These are phyloP conservation scores for Trypanosomatidae sp. DNA, from an alignment of 208 protist genomes.

Conservation along the genomic window DNA sequence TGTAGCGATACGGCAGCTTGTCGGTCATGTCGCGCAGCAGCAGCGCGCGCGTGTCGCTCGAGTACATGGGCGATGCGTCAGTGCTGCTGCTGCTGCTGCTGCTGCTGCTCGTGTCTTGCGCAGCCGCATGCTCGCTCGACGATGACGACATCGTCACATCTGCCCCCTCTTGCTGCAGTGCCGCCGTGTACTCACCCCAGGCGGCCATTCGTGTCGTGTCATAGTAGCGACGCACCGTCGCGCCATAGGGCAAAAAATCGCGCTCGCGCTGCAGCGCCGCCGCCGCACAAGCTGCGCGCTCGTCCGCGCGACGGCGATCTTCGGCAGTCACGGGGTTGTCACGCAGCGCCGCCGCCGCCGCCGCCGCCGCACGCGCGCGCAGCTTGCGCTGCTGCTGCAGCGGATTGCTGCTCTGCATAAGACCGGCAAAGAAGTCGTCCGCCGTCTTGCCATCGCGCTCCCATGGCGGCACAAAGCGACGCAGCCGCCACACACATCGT, in stretches of 20 bases:
- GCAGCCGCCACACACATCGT: constrained; percentile 1
- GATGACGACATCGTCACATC: background rate
- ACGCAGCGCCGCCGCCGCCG: constrained; percentile 10
- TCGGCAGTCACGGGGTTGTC: constrained; percentile 15
- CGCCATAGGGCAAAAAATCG: constrained; percentile 69
- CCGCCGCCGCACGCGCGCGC: constrained; percentile 9
- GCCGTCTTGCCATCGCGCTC: constrained; percentile 66
- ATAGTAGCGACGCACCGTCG: constrained; percentile 45
- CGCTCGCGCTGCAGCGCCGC: constrained; percentile 16
- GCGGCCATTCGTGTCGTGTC: constrained; percentile 52
- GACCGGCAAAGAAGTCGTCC: constrained; percentile 64
- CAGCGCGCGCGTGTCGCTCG: constrained; percentile 17
- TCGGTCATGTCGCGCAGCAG: constrained; percentile 33
- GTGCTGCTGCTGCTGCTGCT: background rate
- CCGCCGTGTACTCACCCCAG: constrained; percentile 45
- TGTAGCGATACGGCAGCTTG: constrained; percentile 71
- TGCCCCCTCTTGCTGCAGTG: background rate
- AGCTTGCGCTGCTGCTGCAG: constrained; percentile 23
- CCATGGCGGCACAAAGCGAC: constrained; percentile 74
- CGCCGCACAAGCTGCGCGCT: constrained; percentile 33
- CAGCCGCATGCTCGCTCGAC: background rate
- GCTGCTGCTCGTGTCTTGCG: background rate
- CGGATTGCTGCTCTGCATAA: constrained; percentile 57
- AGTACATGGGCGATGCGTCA: constrained; percentile 15
- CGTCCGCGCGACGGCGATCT: constrained; percentile 28